Evolutionary conservation across 768 basidiomycete species (phyloP).

Genomic region (Lyophyllum decastes): DNA sequence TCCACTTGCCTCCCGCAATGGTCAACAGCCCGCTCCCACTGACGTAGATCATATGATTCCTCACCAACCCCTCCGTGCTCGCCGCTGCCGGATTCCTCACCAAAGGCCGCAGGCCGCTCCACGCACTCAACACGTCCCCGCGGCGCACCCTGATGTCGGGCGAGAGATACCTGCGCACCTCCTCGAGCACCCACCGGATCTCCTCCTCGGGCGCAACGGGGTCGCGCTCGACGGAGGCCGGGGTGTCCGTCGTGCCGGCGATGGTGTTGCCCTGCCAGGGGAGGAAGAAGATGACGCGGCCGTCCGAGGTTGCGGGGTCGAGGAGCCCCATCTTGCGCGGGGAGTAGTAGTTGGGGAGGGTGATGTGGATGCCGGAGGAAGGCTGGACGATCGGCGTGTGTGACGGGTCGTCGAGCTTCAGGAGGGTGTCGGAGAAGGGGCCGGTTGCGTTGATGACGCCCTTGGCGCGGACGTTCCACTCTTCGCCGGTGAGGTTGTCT

Average conservation of each 20-base stretch:
- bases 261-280: constrained; percentile 99
- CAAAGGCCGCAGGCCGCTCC: constrained; percentile 90
- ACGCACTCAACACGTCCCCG: constrained; percentile 93
- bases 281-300: constrained; percentile 97
- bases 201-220: constrained; percentile 90
- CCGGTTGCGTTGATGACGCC: constrained; percentile 97
- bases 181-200: constrained; percentile 95
- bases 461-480: constrained; percentile 82
- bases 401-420: constrained; percentile 74
- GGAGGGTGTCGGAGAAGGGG: constrained; percentile 86
- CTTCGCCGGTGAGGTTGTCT: constrained; percentile 82
- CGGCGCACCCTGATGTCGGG: constrained; percentile 93
- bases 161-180: constrained; percentile 85
- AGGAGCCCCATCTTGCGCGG: constrained; percentile 94
- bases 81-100: constrained; percentile 72
- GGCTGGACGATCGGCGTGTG: constrained; percentile 90
- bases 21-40: constrained; percentile 82
- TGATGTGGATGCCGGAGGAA: constrained; percentile 93
- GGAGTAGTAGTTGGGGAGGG: constrained; percentile 95
- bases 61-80: constrained; percentile 84
- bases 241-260: constrained; percentile 93
- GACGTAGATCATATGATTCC: constrained; percentile 92
- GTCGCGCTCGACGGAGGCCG: constrained; percentile 67
- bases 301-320: constrained; percentile 94
- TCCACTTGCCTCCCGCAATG: constrained; percentile 98